Base-by-base conservation (phyloP, 306 rosid genomes). In the Cucumis hystrix region DNA sequence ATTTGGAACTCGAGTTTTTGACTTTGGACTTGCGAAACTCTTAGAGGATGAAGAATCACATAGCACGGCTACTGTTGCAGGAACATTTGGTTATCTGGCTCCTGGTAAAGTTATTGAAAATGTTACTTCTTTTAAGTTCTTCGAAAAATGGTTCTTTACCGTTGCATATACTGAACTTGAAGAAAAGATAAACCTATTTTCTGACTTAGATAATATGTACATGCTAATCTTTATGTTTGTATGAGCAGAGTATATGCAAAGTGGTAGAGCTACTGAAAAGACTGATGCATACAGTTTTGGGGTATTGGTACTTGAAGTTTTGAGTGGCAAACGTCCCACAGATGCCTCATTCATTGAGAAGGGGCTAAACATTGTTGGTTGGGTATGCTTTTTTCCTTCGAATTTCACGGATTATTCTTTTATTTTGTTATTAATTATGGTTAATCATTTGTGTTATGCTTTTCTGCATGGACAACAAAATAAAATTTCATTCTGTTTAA, bases 251-350 rank as follows among this genome's bases (percentile, higher is more conserved):
- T 95, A 95, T 77, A 95, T 95, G 98, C 98, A 92, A 82, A 95
- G 98, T 86, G 99, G 99, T 41, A 95, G 99, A 84, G 99, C 99
- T 81, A 95, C 97, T 78, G 99, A 92, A 85, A 95, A 90, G 89
- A 86, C 93, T 23, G 99, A 95, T 80, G 90, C 92, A 15, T 95
- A 95, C 83, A 95, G 99, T 85, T 95, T 95, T 75, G 99, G 99
- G 74, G 97, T 95, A 77, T 78, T 92, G 84, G 87, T 89, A 78
- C 99, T 95, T 43, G 99, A 92, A 89, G 96, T 95, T 57, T 85
- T 92, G 75, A 95, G 97, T 77, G 97, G 99, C 75, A 95, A 92
- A 85, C 97, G 97, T 73, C 99, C 99, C 45, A 92, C 99, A 0
- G 99, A 95, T 82, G 93, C 99, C 45, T 89, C 97, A 1, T 92